phyloP scores from a whole-genome alignment of 441 rosid genomes.

The Mallotus japonicus region DNA sequence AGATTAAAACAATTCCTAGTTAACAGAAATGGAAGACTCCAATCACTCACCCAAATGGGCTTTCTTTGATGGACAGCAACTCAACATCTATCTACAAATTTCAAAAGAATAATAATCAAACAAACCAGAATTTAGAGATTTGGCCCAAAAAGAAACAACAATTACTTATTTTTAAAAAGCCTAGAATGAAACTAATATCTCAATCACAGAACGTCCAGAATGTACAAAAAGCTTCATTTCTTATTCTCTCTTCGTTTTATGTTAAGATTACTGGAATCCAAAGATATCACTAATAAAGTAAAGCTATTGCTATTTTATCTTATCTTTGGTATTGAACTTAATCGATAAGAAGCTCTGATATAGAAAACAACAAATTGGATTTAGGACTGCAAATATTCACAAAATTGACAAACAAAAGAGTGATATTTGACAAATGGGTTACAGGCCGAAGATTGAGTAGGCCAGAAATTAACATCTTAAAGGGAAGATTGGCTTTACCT shows the following conservation, averaged over 20 bases:
- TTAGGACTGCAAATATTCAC: too few relatives aligned
- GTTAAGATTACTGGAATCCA: background rate
- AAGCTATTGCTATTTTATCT: background rate
- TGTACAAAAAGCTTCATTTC: background rate
- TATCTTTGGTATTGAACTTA: background rate
- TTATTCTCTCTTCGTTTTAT: background rate
- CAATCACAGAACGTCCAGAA: background rate
- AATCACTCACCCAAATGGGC: slow-evolving; percentile 75
- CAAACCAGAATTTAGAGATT: background rate
- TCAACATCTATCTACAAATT: slow-evolving; percentile 79
- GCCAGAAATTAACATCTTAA: too few relatives aligned
- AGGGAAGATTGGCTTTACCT: too few relatives aligned
- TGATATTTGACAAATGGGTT: background rate
- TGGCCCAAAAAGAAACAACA: background rate
- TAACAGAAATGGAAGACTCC: background rate
- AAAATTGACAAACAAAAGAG: background rate
- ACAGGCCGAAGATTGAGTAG: too few relatives aligned
- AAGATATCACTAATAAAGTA: background rate
- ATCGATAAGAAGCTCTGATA: background rate
- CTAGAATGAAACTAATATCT: background rate
- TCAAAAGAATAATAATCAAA: background rate
- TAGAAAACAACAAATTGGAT: background rate
- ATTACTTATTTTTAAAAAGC: background rate
- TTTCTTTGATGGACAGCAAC: slow-evolving; percentile 81
- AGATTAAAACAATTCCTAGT: background rate